Evolutionary conservation across 345 rosid species (phyloP).

Genomic region (Gossypium bickii): DNA sequence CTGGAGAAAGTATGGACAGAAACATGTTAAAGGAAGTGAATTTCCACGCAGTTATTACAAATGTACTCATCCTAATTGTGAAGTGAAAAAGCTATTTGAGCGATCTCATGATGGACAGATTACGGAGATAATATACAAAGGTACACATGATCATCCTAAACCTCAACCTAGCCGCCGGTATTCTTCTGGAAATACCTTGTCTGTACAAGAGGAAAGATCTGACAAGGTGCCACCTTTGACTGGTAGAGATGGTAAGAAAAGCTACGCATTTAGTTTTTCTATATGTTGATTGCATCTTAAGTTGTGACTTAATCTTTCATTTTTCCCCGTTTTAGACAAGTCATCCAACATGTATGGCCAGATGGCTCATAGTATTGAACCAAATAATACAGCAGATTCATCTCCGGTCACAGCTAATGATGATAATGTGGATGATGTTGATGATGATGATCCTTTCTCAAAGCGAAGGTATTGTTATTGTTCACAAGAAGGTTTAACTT

Average conservation of each 20-base stretch:
- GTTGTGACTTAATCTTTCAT: slow-evolving; percentile 2
- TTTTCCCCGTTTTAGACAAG: slow-evolving; percentile 41
- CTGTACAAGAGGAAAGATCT: slow-evolving; percentile 64
- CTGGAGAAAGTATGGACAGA: slow-evolving; percentile 99
- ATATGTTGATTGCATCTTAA: neutral
- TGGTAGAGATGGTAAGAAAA: slow-evolving; percentile 57
- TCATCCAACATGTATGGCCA: slow-evolving; percentile 47
- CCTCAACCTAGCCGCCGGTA: slow-evolving; percentile 82
- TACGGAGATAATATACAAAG: slow-evolving; percentile 88
- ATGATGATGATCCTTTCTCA: slow-evolving; percentile 71
- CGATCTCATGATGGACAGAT: slow-evolving; percentile 86
- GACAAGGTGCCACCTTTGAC: slow-evolving; percentile 45
- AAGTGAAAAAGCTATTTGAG: slow-evolving; percentile 94
- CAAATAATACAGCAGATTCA: slow-evolving; percentile 46
- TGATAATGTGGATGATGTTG: slow-evolving; percentile 55
- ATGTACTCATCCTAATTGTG: slow-evolving; percentile 97
- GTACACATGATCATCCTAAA: slow-evolving; percentile 94
- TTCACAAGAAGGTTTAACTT: slow-evolving; percentile 18
- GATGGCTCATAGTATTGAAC: slow-evolving; percentile 38
- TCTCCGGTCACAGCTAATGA: slow-evolving; percentile 54
- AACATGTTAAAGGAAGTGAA: slow-evolving; percentile 96
- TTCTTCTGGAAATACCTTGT: slow-evolving; percentile 51
- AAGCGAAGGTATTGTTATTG: slow-evolving; percentile 62
- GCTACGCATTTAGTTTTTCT: neutral
- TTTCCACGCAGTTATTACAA: slow-evolving; percentile 97